These are phyloP conservation scores for Ascochyta viciae-villosae DNA, from an alignment of 2,329 filamentous ascomycete species.

Conservation along the genomic window DNA sequence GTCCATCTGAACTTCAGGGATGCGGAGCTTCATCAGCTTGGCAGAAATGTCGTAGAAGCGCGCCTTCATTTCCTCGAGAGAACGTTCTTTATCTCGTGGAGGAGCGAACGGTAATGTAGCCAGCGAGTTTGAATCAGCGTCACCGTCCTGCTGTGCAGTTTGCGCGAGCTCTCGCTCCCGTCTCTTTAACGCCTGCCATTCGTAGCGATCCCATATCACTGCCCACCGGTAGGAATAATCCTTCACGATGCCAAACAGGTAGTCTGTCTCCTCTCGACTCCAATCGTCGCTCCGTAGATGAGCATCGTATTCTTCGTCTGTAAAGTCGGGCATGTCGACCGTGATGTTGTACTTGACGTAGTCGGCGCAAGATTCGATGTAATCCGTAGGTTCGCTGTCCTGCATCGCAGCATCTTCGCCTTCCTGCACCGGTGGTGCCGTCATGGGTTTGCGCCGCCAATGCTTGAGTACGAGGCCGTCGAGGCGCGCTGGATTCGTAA, in stretches of 20 bases:
- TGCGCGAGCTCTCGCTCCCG: conserved; percentile 27
- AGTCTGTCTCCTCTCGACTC: conserved; percentile 93
- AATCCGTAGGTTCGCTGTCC: conserved; percentile 46
- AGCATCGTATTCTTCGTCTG: conserved; percentile 82
- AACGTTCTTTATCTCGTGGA: conserved; percentile 61
- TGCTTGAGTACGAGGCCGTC: conserved; percentile 78
- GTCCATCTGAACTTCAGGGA: conserved; percentile 69
- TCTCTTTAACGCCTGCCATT: conserved; percentile 62
- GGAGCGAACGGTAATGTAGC: conserved; percentile 51
- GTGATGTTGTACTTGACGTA: conserved; percentile 91
- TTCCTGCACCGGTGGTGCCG: conserved; percentile 38
- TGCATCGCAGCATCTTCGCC: conserved; percentile 43
- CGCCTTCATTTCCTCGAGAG: conserved; percentile 88
- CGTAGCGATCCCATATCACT: conserved; percentile 90
- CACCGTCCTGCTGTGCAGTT: conserved; percentile 22
- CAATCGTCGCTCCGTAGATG: conserved; percentile 78
- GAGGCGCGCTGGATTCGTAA: conserved; percentile 77
- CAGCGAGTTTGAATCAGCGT: conserved; percentile 32
- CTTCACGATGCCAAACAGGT: conserved; percentile 75
- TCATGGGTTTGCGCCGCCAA: conserved; percentile 72
- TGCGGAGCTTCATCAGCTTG: conserved; percentile 51
- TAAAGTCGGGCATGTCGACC: conserved; percentile 80
- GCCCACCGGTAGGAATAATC: conserved; percentile 91
- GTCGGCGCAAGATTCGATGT: conserved; percentile 57
- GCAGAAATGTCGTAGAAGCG: conserved; percentile 87